Percentiles rank a stretch among this genome's conserved stretches.
These are phyloP conservation scores for Metschnikowia sp. DNA, from an alignment of 805 yeast genomes.

Conservation along the genomic window DNA sequence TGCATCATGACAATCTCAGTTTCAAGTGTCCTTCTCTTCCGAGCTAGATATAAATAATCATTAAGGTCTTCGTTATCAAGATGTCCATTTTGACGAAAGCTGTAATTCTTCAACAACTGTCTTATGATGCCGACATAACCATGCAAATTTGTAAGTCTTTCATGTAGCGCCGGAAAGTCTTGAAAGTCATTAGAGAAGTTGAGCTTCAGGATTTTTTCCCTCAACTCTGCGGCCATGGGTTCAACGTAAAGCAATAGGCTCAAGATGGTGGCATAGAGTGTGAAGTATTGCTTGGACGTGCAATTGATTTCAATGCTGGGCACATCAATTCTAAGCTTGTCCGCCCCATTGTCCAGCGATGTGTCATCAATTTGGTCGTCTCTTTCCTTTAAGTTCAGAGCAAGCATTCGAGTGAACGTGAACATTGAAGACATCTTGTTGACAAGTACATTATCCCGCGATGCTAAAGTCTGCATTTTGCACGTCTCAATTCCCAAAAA, in stretches of 20 bases:
- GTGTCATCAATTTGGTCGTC: constrained; percentile 3
- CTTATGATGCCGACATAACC: constrained; percentile 40
- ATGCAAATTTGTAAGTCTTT: constrained; percentile 49
- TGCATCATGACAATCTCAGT: constrained; percentile 35
- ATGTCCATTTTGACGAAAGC: constrained; percentile 42
- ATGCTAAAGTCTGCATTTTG: constrained; percentile 45
- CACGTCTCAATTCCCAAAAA: constrained; percentile 78
- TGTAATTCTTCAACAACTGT: constrained; percentile 44
- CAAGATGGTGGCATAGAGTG: constrained; percentile 59
- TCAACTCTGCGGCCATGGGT: constrained; percentile 57
- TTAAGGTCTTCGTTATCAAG: constrained; percentile 48
- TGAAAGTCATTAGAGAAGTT: constrained; percentile 68
- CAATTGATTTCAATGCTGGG: constrained; percentile 67
- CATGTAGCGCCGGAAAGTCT: constrained; percentile 49
- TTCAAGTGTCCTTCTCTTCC: constrained; percentile 30
- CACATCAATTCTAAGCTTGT: constrained; percentile 58
- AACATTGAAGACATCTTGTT: constrained; percentile 62
- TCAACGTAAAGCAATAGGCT: constrained; percentile 71
- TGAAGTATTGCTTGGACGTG: constrained; percentile 70
- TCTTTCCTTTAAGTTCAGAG: constrained; percentile 22
- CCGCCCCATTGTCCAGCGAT: neutral
- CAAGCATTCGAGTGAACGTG: constrained; percentile 47
- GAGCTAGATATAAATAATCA: constrained; percentile 38
- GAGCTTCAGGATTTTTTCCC: constrained; percentile 61
- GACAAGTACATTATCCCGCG: constrained; percentile 50